phyloP scores from a whole-genome alignment of 2,329 filamentous ascomycete genomes.

The Fusarium temperatum region DNA sequence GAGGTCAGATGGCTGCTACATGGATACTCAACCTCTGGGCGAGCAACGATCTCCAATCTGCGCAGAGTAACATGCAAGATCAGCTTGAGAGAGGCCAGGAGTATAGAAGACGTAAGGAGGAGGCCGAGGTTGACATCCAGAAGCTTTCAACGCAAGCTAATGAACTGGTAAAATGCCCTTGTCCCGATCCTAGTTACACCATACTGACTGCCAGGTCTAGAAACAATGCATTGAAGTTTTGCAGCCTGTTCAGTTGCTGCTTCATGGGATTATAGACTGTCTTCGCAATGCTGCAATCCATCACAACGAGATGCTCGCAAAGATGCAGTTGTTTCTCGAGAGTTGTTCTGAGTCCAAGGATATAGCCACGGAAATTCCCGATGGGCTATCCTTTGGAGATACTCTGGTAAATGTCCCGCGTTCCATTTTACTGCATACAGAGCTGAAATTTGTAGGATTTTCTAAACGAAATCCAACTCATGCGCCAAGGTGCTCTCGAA shows the following conservation, averaged over 20 bases:
- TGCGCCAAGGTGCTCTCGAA: neutral
- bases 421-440: no score
- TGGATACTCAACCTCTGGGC: neutral
- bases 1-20: neutral
- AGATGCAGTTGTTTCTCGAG: neutral
- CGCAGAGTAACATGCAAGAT: neutral
- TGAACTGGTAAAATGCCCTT: neutral
- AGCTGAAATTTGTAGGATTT: neutral
- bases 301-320: neutral
- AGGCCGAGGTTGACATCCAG: neutral
- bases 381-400: neutral
- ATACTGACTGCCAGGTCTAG: neutral
- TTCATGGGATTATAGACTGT: neutral
- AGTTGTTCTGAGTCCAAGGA: neutral
- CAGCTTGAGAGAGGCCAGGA: neutral
- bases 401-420: neutral
- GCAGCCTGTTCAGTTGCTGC: neutral
- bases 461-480: neutral
- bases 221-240: neutral
- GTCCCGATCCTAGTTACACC: accelerated
- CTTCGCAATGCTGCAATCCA: neutral
- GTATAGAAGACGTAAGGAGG: neutral
- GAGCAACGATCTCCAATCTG: neutral
- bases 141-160: neutral
- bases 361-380: neutral